Evolutionary conservation across 148 eudicot genomes (phyloP).

Genomic region (Beta vulgaris): DNA sequence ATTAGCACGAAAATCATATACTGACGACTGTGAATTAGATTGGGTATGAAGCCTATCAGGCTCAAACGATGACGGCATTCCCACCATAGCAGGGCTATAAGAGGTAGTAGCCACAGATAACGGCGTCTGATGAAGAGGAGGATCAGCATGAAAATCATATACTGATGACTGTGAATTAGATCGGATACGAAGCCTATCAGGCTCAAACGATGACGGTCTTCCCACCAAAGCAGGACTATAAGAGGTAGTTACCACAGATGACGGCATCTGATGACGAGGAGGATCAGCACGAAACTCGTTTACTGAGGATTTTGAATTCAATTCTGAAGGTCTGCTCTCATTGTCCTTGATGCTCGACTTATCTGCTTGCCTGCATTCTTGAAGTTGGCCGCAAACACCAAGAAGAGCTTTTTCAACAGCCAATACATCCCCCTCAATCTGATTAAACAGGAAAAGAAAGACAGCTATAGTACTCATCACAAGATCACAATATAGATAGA

Average conservation of each 20-base stretch:
- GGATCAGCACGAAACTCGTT: constrained; percentile 30
- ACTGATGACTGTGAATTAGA: constrained; percentile 30
- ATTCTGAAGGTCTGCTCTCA: constrained; percentile 39
- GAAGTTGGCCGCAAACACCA: constrained; percentile 59
- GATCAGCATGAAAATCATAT: constrained; percentile 29
- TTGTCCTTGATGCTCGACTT: constrained; percentile 27
- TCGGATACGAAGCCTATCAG: too few relatives aligned
- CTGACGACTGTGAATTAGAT: constrained; percentile 28
- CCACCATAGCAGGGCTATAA: constrained; percentile 29
- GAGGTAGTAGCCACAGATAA: constrained; percentile 36
- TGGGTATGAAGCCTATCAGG: too few relatives aligned
- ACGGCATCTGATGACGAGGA: constrained; percentile 33
- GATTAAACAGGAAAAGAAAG: neutral
- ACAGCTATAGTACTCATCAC: neutral
- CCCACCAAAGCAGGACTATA: constrained; percentile 29
- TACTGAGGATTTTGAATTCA: constrained; percentile 28
- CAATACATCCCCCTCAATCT: constrained; percentile 71
- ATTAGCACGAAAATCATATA: constrained; percentile 30
- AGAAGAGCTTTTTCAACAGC: constrained; percentile 71
- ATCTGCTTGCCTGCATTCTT: constrained; percentile 44
- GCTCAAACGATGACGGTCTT: constrained; percentile 29
- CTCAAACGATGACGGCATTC: constrained; percentile 28
- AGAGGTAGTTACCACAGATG: constrained; percentile 35
- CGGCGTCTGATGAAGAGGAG: constrained; percentile 33
- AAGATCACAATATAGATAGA: neutral